Conservation (phyloP, 805 yeast species). For the Ogataea populi-albae region DNA sequence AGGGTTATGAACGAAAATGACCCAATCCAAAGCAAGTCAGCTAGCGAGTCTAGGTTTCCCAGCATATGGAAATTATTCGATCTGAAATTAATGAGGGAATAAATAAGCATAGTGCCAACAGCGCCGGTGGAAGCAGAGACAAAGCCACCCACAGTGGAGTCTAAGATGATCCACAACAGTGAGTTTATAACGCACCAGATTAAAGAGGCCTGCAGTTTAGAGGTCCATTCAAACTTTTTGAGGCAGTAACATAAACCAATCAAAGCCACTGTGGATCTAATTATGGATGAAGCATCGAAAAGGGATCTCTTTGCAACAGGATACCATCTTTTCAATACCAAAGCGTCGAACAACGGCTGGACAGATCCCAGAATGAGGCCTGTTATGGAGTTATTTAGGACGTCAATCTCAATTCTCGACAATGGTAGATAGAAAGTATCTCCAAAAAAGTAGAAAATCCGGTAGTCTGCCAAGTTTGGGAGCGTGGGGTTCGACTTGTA, state of each 20-base stretch:
- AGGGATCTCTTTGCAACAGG: slow-evolving; percentile 6
- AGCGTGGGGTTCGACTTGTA: slow-evolving; percentile 35
- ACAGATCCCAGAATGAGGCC: slow-evolving; percentile 59
- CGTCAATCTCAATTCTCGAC: slow-evolving; percentile 8
- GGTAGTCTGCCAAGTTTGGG: slow-evolving; percentile 26
- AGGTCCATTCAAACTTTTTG: slow-evolving; percentile 65
- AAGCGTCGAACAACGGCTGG: slow-evolving; percentile 42
- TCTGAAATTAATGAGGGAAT: slow-evolving; percentile 7
- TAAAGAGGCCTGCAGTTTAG: slow-evolving; percentile 60
- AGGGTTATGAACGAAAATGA: slow-evolving; percentile 66
- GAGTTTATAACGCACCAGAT: slow-evolving; percentile 64
- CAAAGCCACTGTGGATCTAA: slow-evolving; percentile 53
- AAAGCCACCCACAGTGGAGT: slow-evolving; percentile 24
- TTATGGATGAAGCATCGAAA: slow-evolving; percentile 21
- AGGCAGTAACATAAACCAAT: slow-evolving; percentile 71
- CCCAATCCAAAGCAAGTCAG: slow-evolving; percentile 52
- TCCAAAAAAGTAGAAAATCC: slow-evolving; percentile 36
- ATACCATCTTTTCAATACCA: slow-evolving; percentile 10
- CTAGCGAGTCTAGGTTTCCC: slow-evolving; percentile 23
- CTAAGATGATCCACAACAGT: slow-evolving; percentile 53
- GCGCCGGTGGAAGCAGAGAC: slow-evolving; percentile 20
- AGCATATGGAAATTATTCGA: slow-evolving; percentile 3
- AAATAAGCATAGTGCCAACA: slow-evolving; percentile 15
- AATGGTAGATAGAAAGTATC: slow-evolving; percentile 24
- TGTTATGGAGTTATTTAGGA: slow-evolving; percentile 40